A percentile compares a stretch with the other conserved stretches of the same genome.
Conservation (phyloP, 1,139 yeast species). For the Blastobotrys proliferans region DNA sequence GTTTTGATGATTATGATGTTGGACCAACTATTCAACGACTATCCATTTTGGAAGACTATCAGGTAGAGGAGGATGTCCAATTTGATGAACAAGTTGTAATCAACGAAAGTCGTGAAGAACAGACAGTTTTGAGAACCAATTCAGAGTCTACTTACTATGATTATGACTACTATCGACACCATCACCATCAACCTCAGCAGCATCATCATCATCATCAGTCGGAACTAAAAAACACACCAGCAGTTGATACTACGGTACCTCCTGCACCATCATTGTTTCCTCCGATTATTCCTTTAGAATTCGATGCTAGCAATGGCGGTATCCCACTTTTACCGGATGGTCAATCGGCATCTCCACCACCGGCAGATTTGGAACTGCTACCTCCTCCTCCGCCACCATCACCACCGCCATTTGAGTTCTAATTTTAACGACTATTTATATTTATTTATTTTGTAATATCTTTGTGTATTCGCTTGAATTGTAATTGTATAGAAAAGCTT, state of each 20-base stretch:
- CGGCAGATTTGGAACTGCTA: background rate
- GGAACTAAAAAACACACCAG: too few relatives aligned
- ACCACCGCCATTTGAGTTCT: background rate
- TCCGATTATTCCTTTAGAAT: slow-evolving; percentile 23
- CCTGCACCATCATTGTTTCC: slow-evolving; percentile 22
- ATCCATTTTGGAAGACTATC: background rate
- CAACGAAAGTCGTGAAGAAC: slow-evolving; percentile 8
- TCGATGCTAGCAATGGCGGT: slow-evolving; percentile 19
- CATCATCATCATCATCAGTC: background rate
- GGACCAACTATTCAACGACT: background rate
- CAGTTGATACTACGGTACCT: slow-evolving; percentile 2
- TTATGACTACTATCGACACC: background rate
- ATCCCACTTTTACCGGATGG: slow-evolving; percentile 26
- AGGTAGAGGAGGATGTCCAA: background rate
- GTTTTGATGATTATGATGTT: background rate
- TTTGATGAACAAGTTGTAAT: slow-evolving; percentile 5
- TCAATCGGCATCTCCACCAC: background rate
- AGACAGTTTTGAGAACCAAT: background rate
- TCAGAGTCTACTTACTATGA: background rate
- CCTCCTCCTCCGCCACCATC: background rate
- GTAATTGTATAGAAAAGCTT: background rate
- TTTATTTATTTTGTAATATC: background rate
- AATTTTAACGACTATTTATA: background rate
- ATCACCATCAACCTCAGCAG: background rate
- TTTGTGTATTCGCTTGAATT: background rate